Conservation (phyloP, 306 rosid species). For the Rosa chinensis region DNA sequence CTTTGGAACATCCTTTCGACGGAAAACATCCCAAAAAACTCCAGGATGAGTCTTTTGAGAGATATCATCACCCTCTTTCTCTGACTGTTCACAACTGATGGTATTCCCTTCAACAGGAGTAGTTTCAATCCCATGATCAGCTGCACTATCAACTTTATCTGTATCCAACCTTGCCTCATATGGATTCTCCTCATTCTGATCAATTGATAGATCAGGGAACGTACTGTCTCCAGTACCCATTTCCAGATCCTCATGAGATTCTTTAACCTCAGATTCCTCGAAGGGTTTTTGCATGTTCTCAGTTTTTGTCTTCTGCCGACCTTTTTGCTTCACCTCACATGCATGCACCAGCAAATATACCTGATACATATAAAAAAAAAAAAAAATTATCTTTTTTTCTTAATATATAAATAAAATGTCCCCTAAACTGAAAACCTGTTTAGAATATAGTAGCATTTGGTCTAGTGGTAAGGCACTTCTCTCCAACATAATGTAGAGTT, state of each 20-base stretch:
- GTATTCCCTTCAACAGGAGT: constrained; percentile 38
- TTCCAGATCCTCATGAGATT: constrained; percentile 45
- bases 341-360: constrained; percentile 89
- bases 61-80: constrained; percentile 42
- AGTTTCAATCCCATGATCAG: constrained; percentile 43
- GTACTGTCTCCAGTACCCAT: constrained; percentile 38
- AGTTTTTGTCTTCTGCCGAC: constrained; percentile 44
- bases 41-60: constrained; percentile 48
- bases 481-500: background rate
- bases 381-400: background rate
- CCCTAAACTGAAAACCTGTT: background rate
- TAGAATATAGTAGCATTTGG: background rate
- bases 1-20: constrained; percentile 68
- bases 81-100: constrained; percentile 36
- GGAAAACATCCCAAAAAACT: constrained; percentile 90
- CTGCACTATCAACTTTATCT: constrained; percentile 40
- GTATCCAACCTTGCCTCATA: constrained; percentile 41
- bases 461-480: background rate
- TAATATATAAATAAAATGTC: background rate
- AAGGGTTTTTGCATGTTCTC: constrained; percentile 38
- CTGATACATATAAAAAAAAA: constrained; percentile 32
- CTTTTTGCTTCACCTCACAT: constrained; percentile 59
- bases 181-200: constrained; percentile 36
- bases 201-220: constrained; percentile 45
- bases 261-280: constrained; percentile 45